phyloP scores from a whole-genome alignment of 352 stramenopile genomes.

The Globisporangium spiculum region DNA sequence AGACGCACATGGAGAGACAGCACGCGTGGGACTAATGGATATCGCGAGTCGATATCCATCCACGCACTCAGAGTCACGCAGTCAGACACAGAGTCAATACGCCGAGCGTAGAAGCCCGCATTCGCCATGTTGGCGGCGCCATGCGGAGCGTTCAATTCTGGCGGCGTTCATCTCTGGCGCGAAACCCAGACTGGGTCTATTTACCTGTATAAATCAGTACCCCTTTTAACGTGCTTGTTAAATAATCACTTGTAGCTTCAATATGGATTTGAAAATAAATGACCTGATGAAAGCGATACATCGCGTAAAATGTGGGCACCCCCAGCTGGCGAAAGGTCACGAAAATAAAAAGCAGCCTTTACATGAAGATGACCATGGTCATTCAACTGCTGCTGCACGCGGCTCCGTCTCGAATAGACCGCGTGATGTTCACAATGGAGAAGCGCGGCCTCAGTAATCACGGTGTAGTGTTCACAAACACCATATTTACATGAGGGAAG shows the following conservation, averaged over 20 bases:
- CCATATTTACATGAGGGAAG: not conserved
- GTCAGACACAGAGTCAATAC: not conserved
- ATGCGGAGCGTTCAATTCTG: slow-evolving; percentile 9
- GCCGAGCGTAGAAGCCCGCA: slow-evolving; percentile 2
- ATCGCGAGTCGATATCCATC: not conserved
- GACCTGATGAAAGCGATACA: not conserved
- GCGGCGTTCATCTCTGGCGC: not conserved
- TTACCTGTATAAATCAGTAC: slow-evolving; percentile 7
- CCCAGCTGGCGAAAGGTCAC: slow-evolving; percentile 5
- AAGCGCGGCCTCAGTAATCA: not conserved
- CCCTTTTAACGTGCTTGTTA: not conserved
- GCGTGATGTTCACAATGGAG: not conserved
- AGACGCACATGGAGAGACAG: not conserved
- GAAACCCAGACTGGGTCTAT: not conserved
- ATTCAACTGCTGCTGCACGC: not conserved
- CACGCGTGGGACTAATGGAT: not conserved
- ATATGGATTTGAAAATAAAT: not conserved
- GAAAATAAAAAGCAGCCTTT: not conserved
- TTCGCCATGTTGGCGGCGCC: not conserved
- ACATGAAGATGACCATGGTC: not conserved
- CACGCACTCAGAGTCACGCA: not conserved
- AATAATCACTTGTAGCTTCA: too few species aligned
- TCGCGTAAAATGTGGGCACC: not conserved
- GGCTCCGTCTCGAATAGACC: not conserved
- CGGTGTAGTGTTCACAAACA: not conserved